Percentiles rank a stretch among this genome's conserved stretches.
These are phyloP conservation scores for Raphanus sativus DNA, from an alignment of 345 rosid species.

Conservation along the genomic window DNA sequence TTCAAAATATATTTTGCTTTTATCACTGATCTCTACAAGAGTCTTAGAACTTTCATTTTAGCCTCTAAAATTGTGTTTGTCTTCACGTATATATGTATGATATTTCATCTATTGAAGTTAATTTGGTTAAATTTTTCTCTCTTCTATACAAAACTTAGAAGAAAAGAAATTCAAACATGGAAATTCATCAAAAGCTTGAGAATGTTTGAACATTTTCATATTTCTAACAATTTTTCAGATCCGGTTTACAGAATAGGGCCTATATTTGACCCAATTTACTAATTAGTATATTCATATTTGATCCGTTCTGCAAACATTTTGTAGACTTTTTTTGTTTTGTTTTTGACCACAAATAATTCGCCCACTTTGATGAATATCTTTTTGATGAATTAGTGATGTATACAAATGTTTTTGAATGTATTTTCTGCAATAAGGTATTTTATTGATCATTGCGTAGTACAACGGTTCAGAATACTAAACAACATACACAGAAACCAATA, in stretches of 20 bases:
- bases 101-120: background rate
- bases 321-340: background rate
- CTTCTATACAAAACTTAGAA: background rate
- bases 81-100: slow-evolving; percentile 10
- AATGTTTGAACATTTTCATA: background rate
- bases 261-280: background rate
- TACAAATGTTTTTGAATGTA: background rate
- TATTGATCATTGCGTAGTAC: background rate
- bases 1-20: slow-evolving; percentile 12
- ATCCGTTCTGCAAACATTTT: background rate
- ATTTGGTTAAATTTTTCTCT: background rate
- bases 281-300: background rate
- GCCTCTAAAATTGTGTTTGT: slow-evolving; percentile 13
- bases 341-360: background rate
- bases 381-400: too few species aligned
- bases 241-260: background rate
- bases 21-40: too few species aligned
- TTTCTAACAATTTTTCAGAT: background rate
- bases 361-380: background rate
- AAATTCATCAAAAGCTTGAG: background rate
- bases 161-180: background rate
- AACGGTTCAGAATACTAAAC: background rate
- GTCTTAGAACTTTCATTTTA: background rate
- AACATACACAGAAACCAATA: background rate
- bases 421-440: background rate